Base-by-base conservation (phyloP, 148 eudicot species). In the Polygonum aviculare region DNA sequence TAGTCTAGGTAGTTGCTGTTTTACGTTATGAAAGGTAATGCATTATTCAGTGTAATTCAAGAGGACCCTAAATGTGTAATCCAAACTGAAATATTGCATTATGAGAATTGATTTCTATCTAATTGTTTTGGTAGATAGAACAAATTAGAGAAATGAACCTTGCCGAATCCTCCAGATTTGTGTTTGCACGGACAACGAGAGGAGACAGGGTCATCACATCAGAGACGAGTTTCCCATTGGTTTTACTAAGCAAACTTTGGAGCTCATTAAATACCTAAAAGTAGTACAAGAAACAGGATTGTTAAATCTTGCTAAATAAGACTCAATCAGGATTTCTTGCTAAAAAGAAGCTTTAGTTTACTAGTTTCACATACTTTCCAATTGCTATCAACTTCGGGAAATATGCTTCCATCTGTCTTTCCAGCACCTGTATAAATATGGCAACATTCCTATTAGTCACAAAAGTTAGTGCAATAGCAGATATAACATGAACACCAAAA, bases 161-260 rank as follows among this genome's bases (percentile, higher is more conserved):
- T 31, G 98, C 96, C 75, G 97, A 97, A 87, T 94, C 98, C 84
- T 90, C 98, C 63, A 94, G 92, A 87, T 94, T 94, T 71, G 97
- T 94, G 45, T 88, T 82, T 78, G 87, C 90, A 40, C 90, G 93
- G 67, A 94, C 92, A 19, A 86, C 92, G 41, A 92, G 70, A 33
- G 97, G 97, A 21, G 89, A 95, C 72, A 88, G 88, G 2, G 98
- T 94, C 98, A 94, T 94, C 84, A 92, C 81, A 84, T 94, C 98
- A 47, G 93, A 89, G 21, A 94, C 91, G 74, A 90, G 78, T 86
- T 85, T 79, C 38, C 96, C 98, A 47, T 89, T 86, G 65, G 98
- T 92, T 89, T 94, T 94, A 76, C 79, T 82, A 19, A 94, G 98
- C 80, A 94, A 76, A 44, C 79, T 88, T 75, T 92, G 97, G 62